Base-by-base conservation (phyloP, 371 early-diverging fungal species). In the Choanephora cucurbitarum region DNA sequence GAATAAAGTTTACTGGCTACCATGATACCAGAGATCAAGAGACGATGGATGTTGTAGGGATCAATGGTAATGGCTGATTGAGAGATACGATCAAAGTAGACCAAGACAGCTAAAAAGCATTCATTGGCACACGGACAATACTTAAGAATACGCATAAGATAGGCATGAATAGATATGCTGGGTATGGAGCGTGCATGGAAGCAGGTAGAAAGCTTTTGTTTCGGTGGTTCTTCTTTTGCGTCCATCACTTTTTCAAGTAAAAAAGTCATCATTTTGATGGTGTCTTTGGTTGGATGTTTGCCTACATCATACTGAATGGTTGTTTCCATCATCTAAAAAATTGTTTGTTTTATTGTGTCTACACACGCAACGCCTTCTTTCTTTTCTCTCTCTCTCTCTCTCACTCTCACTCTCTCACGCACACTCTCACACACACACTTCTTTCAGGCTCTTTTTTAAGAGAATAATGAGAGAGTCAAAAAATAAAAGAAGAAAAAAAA, bases 41-140 rank as follows among this genome's bases (percentile, higher is more conserved):
- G 73, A 5, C 96, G 88, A 70, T 96, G 96, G 52, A 95, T 85
- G 56, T 93, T 94, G 67, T 81, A 93, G 10, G 92, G 86, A 66
- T 93, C 91, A 39, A 96, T 84, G 23, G 87, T 79, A 34, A 94
- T 69, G 37, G 72, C 69, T 44, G 77, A 62, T 59, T 82, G 76
- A 50, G 83, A 72, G 77, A 85, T 79, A 51, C 91, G 85, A 64
- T 93, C 90, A 67, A 94, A 82, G 67, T 95, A 94, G 17, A 93
- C 87, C 11, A 94, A 69, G 17, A 91, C 66, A 19, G 92, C 87
- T 15, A 94, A 64, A 59, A 93, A 92, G 60, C 88, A 88, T 67
- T 94, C 95, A 71, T 88, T 93, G 24, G 86, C 81, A 62, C 91
- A 92, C 1, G 96, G 96, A 47, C 94, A 93, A 60, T 95, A 96